A percentile compares a stretch with the other conserved stretches of the same genome.
Evolutionary conservation across 2,329 filamentous ascomycete genomes (phyloP).

Genomic region (Neurospora sp.): DNA sequence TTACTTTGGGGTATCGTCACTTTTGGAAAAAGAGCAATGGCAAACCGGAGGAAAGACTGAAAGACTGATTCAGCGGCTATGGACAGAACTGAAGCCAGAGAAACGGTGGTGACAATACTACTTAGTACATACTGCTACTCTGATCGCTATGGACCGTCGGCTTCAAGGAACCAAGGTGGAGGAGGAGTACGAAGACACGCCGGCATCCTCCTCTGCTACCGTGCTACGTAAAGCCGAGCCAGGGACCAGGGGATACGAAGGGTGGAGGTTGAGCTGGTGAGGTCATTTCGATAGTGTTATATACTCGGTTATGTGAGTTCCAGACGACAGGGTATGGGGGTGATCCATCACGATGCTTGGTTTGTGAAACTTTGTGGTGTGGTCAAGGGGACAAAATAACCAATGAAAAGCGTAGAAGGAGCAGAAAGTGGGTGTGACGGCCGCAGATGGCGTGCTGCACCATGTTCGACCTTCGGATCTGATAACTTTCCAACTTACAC

Average conservation of each 20-base stretch:
- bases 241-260: background rate
- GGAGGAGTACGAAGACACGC: background rate
- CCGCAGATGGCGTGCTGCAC: constrained; percentile 9
- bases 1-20: background rate
- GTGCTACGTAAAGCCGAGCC: background rate
- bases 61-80: background rate
- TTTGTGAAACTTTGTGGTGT: background rate
- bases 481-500: constrained; percentile 20
- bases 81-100: background rate
- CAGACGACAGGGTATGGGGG: background rate
- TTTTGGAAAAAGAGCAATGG: background rate
- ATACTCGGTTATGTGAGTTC: background rate
- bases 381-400: constrained; percentile 1
- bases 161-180: background rate
- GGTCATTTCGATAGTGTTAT: background rate
- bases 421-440: background rate
- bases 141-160: background rate
- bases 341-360: background rate
- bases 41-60: background rate
- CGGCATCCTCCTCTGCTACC: background rate
- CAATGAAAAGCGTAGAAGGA: constrained; percentile 8
- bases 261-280: background rate
- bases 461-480: constrained; percentile 18
- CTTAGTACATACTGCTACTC: background rate
- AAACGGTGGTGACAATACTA: background rate